These are phyloP conservation scores for Calycina herbarum DNA, from an alignment of 2,329 filamentous ascomycete genomes.

Conservation along the genomic window DNA sequence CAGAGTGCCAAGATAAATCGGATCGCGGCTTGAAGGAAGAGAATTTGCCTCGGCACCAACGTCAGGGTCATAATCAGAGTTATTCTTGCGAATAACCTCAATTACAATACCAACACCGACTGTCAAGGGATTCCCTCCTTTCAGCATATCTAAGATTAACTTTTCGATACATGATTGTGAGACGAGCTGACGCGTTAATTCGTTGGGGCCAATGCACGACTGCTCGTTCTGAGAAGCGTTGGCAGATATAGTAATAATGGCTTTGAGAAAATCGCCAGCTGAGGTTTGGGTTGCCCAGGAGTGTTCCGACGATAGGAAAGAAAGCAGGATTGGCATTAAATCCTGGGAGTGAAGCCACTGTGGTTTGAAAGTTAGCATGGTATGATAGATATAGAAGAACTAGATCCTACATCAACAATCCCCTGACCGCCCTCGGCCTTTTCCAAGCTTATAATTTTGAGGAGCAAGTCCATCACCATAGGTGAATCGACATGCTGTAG, in stretches of 20 bases:
- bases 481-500: constrained; percentile 94
- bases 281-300: constrained; percentile 92
- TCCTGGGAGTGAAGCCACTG: constrained; percentile 92
- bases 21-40: constrained; percentile 80
- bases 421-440: constrained; percentile 88
- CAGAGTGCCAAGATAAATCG: constrained; percentile 91
- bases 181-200: constrained; percentile 90
- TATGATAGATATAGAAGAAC: constrained; percentile 19
- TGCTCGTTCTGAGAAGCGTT: constrained; percentile 98
- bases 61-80: constrained; percentile 97
- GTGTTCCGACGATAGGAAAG: constrained; percentile 82
- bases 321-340: constrained; percentile 81
- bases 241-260: constrained; percentile 97
- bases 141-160: constrained; percentile 88
- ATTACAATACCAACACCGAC: constrained; percentile 97
- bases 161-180: constrained; percentile 80
- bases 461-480: constrained; percentile 94
- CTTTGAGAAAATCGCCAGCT: constrained; percentile 95
- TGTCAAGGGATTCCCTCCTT: constrained; percentile 88
- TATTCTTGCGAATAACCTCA: constrained; percentile 98
- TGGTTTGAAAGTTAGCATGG: constrained; percentile 10
- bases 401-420: constrained; percentile 76
- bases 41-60: constrained; percentile 78
- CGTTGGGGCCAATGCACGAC: constrained; percentile 97
- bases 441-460: constrained; percentile 96